A percentile compares a stretch with the other conserved stretches of the same genome.
Conservation (phyloP, 2,329 filamentous ascomycete genomes). For the Diaporthe ilicicola region DNA sequence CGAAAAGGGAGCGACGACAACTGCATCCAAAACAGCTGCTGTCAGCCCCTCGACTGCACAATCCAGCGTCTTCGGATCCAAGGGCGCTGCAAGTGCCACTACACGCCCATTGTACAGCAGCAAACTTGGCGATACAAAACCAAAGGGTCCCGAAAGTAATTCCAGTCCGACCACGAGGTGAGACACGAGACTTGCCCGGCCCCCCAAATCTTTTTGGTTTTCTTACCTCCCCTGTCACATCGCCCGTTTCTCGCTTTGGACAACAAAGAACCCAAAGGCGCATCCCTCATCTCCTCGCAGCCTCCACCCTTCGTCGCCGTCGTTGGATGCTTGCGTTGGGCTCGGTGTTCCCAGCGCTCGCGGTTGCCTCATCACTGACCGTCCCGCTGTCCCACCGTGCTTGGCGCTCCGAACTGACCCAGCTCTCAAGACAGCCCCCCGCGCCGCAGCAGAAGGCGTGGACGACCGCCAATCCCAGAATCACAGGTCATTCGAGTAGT, state of each 20-base stretch:
- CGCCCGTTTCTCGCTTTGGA: slow-evolving; percentile 15
- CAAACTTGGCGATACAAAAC: slow-evolving; percentile 42
- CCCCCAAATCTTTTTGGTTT: slow-evolving; percentile 35
- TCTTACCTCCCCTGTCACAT: slow-evolving; percentile 17
- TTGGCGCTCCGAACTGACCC: slow-evolving; percentile 25
- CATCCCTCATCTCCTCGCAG: slow-evolving; percentile 18
- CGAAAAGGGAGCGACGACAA: slow-evolving; percentile 28
- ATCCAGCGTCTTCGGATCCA: slow-evolving; percentile 10
- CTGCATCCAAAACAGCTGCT: slow-evolving; percentile 19
- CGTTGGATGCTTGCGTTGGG: slow-evolving; percentile 19
- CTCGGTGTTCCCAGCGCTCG: slow-evolving; percentile 10
- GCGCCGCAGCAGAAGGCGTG: slow-evolving; percentile 42
- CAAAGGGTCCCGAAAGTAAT: slow-evolving; percentile 37
- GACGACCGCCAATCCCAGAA: slow-evolving; percentile 44
- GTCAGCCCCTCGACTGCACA: slow-evolving; percentile 9
- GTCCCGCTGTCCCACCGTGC: neutral
- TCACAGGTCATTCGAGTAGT: slow-evolving; percentile 40
- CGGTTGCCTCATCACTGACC: slow-evolving; percentile 8
- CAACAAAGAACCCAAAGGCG: slow-evolving; percentile 35
- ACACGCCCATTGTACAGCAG: slow-evolving; percentile 43
- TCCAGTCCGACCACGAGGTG: slow-evolving; percentile 43
- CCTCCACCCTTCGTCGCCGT: neutral
- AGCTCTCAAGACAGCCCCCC: slow-evolving; percentile 38
- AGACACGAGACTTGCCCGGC: slow-evolving; percentile 42
- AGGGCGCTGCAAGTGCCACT: slow-evolving; percentile 25